phyloP scores from a whole-genome alignment of 371 early-diverging fungal species.

The Dentiscutata heterogama region DNA sequence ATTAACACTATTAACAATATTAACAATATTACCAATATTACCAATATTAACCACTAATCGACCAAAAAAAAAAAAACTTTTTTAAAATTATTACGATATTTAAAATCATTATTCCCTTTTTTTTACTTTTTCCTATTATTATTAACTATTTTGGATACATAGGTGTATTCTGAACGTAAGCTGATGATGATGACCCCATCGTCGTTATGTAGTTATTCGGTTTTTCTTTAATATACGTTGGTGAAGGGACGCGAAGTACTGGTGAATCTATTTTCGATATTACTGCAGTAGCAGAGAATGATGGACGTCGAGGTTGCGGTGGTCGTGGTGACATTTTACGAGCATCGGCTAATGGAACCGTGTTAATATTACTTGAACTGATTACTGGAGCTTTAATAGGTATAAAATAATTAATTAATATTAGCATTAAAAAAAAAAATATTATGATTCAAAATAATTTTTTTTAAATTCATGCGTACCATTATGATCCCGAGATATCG shows the following conservation, averaged over 20 bases:
- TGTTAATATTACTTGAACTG: slow-evolving; percentile 70
- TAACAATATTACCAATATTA: too few species aligned
- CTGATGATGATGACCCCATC: too few species aligned
- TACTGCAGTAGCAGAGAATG: neutral
- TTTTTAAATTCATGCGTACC: slow-evolving; percentile 50
- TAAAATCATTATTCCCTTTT: too few species aligned
- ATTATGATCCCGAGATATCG: slow-evolving; percentile 66
- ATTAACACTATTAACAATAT: too few species aligned
- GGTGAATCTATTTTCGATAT: neutral
- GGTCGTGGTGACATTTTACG: slow-evolving; percentile 72
- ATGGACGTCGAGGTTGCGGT: slow-evolving; percentile 50
- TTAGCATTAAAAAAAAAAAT: neutral
- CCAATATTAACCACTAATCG: too few species aligned
- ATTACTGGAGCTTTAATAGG: slow-evolving; percentile 65
- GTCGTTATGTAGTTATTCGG: too few species aligned
- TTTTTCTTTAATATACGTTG: too few species aligned
- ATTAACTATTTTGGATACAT: too few species aligned
- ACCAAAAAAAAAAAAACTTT: too few species aligned
- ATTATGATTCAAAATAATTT: neutral
- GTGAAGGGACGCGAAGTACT: neutral
- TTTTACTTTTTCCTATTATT: too few species aligned
- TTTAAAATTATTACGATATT: too few species aligned
- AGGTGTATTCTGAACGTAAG: too few species aligned
- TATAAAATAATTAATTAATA: neutral
- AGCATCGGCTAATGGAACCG: slow-evolving; percentile 71